Base-by-base conservation (phyloP, 495 filamentous ascomycete genomes). In the Aspergillus campestris region DNA sequence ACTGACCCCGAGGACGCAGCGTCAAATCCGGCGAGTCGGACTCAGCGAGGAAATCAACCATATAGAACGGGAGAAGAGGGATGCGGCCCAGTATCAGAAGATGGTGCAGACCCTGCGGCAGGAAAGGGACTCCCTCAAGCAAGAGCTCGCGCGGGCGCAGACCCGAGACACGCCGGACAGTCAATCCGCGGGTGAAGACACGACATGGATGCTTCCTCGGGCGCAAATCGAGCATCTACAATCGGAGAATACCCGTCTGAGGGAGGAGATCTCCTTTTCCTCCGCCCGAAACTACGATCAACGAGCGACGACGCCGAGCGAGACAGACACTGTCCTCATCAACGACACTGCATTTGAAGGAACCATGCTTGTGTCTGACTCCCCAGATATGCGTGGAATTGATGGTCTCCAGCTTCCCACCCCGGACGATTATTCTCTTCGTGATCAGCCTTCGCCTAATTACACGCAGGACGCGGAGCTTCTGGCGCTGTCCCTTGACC, bases 31-130 rank as follows among this genome's bases (percentile, higher is more conserved):
- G 10, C 78, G 86, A 14, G 80, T 81, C 48, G 80, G 84, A 27
- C 61, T 92, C 31, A 87, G 83, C 51, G 79, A 88, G 55, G 85
- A 89, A 59, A 75, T 86, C 48, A 89, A 85, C 60, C 64, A 60
- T 13, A 79, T 87, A 40, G 65, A 77, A 40, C 68, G 66, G 3
- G 78, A 84, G 45, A 78, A 78, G 56, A 70, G 69, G 34, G 61
- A 66, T 5, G 58, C 63, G 5, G 59, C 63, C 0, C 64, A 59
- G 5, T 69, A 83, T 13, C 71, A 76, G 38, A 62, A 72, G 36
- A 72, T 80, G 34, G 50, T 84, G 33, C 64, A 69, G 1, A 59
- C 50, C 29, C 34, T 70, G 15, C 52, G 53, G 30, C 59, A 51
- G 11, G 65, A 70, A 49, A 56, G 65, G 31, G 61, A 70, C 48